Conservation (phyloP, 371 early-diverging fungal genomes). For the Mortierella sp. region DNA sequence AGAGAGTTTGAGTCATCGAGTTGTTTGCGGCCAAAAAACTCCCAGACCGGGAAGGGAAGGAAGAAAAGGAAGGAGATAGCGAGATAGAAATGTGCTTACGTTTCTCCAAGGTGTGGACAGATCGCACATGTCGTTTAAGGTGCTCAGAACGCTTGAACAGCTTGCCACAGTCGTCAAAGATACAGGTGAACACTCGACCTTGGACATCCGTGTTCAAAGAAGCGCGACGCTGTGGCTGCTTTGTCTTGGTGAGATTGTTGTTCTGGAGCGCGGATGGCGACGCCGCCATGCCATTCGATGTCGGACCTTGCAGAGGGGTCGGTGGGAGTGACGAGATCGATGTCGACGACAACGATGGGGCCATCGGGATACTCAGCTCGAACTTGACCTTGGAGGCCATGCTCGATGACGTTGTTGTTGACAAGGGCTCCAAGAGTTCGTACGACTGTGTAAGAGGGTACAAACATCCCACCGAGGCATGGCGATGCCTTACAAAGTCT, state of each 20-base stretch:
- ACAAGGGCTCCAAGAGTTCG: conserved; percentile 21
- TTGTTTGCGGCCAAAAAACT: too few relatives aligned
- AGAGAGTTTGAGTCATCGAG: background rate
- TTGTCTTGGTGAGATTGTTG: too few relatives aligned
- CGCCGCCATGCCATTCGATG: too few relatives aligned
- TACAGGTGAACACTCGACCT: conserved; percentile 52
- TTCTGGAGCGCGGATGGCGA: too few relatives aligned
- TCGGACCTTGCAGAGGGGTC: too few relatives aligned
- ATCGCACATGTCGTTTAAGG: conserved; percentile 71
- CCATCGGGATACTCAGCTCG: conserved; percentile 30
- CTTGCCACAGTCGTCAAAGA: conserved; percentile 64
- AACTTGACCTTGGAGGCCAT: conserved; percentile 7
- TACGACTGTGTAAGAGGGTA: conserved; percentile 37
- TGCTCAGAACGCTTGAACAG: conserved; percentile 77
- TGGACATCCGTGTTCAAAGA: conserved; percentile 34
- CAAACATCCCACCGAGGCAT: conserved; percentile 37
- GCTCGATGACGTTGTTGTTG: background rate
- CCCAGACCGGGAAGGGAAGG: too few relatives aligned
- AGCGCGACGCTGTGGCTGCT: conserved; percentile 22
- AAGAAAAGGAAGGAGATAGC: conserved; percentile 9
- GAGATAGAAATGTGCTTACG: conserved; percentile 63
- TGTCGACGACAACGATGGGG: conserved; percentile 31
- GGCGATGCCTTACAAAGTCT: conserved; percentile 23
- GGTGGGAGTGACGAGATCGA: conserved; percentile 34
- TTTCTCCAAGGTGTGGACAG: conserved; percentile 72